phyloP scores from a whole-genome alignment of 2,329 filamentous ascomycete species.

The Gnomoniopsis sp. region DNA sequence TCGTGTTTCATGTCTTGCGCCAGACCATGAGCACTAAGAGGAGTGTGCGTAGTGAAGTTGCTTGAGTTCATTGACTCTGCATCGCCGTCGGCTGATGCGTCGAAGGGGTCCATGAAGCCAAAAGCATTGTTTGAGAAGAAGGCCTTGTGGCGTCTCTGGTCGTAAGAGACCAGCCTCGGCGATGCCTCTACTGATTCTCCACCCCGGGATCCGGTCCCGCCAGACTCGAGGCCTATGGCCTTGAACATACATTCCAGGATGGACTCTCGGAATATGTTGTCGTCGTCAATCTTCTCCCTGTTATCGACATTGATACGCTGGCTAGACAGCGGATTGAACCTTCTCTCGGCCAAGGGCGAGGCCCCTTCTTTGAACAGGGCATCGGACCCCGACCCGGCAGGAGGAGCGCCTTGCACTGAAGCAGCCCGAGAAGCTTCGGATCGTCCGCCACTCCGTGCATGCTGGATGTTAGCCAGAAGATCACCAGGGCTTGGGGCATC shows the following conservation, averaged over 20 bases:
- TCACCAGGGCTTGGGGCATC: constrained; percentile 69
- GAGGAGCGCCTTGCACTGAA: constrained; percentile 24
- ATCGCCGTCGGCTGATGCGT: constrained; percentile 74
- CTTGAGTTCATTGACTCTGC: constrained; percentile 79
- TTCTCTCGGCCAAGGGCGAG: constrained; percentile 47
- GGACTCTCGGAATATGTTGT: constrained; percentile 81
- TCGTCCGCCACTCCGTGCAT: constrained; percentile 58
- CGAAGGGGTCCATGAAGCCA: constrained; percentile 83
- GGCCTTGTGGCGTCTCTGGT: constrained; percentile 75
- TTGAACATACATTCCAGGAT: constrained; percentile 96
- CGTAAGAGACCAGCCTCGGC: constrained; percentile 78
- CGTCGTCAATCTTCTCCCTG: constrained; percentile 82
- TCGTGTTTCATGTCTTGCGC: constrained; percentile 84
- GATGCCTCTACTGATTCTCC: constrained; percentile 79
- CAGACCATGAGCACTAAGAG: constrained; percentile 62
- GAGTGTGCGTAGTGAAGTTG: constrained; percentile 56
- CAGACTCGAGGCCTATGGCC: constrained; percentile 76
- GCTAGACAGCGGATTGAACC: constrained; percentile 55
- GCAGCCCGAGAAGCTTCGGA: constrained; percentile 26
- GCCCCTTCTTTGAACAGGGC: constrained; percentile 32
- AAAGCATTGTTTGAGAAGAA: constrained; percentile 81
- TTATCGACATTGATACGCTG: constrained; percentile 58
- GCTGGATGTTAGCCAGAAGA: constrained; percentile 73
- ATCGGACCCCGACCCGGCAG: constrained; percentile 26
- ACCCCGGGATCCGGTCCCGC: constrained; percentile 62